Evolutionary conservation across 495 filamentous ascomycete species (phyloP).

Genomic region (Neurospora sp.): DNA sequence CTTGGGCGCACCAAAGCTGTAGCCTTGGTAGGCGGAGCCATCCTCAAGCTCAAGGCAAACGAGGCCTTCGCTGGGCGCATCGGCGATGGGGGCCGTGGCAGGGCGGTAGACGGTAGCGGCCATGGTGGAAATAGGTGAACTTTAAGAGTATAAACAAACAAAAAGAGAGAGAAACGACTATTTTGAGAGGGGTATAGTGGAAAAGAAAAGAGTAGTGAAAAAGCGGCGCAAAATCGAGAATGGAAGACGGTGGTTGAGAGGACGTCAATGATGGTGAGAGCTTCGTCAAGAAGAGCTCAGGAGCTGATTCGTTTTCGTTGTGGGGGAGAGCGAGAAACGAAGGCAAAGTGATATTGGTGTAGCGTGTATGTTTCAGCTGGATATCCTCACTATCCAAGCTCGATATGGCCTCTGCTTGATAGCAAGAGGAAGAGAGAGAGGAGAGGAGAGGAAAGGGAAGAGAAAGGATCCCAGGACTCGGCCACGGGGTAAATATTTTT

Average conservation of each 20-base stretch:
- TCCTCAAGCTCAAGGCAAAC: conserved; percentile 85
- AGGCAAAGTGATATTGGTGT: background rate
- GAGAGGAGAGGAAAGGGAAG: background rate
- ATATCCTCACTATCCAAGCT: background rate
- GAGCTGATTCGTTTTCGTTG: conserved; percentile 1
- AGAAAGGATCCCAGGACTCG: background rate
- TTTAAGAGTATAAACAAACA: background rate
- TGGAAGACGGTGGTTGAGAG: background rate
- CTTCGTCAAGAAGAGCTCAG: conserved; percentile 6
- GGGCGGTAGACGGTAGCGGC: conserved; percentile 41
- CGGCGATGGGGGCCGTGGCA: conserved; percentile 40
- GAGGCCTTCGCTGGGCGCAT: conserved; percentile 42
- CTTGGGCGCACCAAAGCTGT: conserved; percentile 89
- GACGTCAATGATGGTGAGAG: conserved; percentile 1
- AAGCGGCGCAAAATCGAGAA: conserved; percentile 2
- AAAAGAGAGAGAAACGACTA: background rate
- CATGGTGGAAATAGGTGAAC: conserved; percentile 22
- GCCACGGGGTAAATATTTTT: background rate
- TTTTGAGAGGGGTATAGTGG: background rate
- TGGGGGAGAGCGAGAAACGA: background rate
- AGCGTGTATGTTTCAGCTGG: background rate
- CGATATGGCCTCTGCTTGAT: background rate
- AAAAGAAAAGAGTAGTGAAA: background rate
- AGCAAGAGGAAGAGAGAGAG: background rate
- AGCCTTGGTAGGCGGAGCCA: conserved; percentile 78